Base-by-base conservation (phyloP, 2,329 filamentous ascomycete genomes). In the Arthrobotrys sphaeroides region DNA sequence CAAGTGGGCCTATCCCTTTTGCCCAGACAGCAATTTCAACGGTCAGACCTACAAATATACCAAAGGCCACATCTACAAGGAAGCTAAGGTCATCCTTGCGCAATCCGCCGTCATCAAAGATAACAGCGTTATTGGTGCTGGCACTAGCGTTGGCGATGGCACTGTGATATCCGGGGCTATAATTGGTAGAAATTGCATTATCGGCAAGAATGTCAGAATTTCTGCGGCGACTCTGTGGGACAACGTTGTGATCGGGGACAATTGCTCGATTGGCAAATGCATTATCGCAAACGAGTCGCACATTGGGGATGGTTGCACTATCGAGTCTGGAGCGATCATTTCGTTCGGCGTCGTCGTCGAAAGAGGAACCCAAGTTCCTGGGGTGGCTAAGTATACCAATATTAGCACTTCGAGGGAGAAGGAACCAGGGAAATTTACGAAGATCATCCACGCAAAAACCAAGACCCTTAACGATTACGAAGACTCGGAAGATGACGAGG, bases 181-280 rank as follows among this genome's bases (percentile, higher is more conserved):
- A 51, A 89, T 99, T 73, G 95, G 95, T 31, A 88, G 91, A 76
- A 87, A 91, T 78, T 98, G 94, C 83, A 89, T 89, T 78, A 95
- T 99, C 78, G 95, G 95, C 5, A 90, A 88, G 78, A 92, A 95
- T 78, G 94, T 95, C 26, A 87, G 85, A 38, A 88, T 99, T 75
- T 87, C 91, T 53, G 87, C 92, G 78, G 90, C 92, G 20, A 94
- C 93, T 79, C 88, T 99, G 77, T 98, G 94, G 94, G 92, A 97
- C 79, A 88, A 93, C 79, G 89, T 89, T 0, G 87, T 87, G 3
- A 88, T 99, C 78, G 91, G 89, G 0, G 92, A 97, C 80, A 90
- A 89, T 18, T 86, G 90, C 13, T 87, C 87, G 22, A 84, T 99
- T 53, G 86, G 87, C 6, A 87, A 89, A 78, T 90, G 93, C 1